Conservation (phyloP, 2,329 filamentous ascomycete species). For the Balansia obtecta region DNA sequence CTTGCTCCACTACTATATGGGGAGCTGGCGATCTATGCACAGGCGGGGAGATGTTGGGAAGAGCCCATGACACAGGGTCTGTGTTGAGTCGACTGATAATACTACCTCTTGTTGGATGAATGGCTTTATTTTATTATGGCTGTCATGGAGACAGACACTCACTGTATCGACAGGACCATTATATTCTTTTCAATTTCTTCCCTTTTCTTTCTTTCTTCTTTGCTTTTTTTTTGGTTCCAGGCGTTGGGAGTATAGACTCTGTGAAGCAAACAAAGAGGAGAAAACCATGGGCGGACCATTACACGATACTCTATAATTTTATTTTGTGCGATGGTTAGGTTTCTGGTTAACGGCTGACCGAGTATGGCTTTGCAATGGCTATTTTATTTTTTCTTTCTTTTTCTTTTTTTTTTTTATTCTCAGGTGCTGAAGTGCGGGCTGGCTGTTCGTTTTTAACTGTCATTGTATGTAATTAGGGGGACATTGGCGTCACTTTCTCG, state of each 20-base stretch:
- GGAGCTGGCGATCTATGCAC: background rate
- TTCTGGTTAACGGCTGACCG: background rate
- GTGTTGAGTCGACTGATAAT: background rate
- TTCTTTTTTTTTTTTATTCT: no score
- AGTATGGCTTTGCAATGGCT: slow-evolving; percentile 1
- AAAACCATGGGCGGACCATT: background rate
- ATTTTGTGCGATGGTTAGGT: background rate
- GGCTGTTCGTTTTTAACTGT: background rate
- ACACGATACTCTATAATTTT: background rate
- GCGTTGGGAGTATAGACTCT: slow-evolving; percentile 6
- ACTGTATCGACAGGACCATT: background rate
- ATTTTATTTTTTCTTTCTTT: no score
- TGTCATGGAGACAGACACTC: background rate
- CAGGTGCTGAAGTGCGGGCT: background rate
- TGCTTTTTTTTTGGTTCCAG: slow-evolving; percentile 6
- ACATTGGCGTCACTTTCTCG: slow-evolving; percentile 6
- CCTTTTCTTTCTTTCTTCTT: no score
- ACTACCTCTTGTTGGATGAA: slow-evolving; percentile 1
- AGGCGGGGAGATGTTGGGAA: background rate
- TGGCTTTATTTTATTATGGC: background rate
- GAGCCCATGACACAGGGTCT: background rate
- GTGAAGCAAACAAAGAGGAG: background rate
- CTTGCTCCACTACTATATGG: background rate
- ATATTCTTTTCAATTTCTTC: slow-evolving; percentile 5
- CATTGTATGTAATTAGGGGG: slow-evolving; percentile 4